Evolutionary conservation across 2,329 filamentous ascomycete species (phyloP).

Genomic region (Colletotrichum sp.): DNA sequence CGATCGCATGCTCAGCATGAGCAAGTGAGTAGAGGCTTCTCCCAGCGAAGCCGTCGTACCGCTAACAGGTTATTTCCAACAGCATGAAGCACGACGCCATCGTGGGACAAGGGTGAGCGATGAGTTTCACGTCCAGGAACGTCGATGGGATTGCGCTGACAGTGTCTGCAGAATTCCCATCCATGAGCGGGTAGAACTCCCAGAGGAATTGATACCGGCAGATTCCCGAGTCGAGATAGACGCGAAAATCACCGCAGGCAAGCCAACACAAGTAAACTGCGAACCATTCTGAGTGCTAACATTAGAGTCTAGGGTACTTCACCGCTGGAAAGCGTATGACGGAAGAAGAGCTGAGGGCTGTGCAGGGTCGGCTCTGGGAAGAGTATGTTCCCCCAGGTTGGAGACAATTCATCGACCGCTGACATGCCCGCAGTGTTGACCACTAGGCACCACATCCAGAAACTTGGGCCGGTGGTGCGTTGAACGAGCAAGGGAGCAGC

Average conservation of each 20-base stretch:
- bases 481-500: not conserved
- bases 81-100: constrained; percentile 94
- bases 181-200: constrained; percentile 87
- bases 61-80: constrained; percentile 19
- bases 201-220: constrained; percentile 90
- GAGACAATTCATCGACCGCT: not conserved
- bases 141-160: constrained; percentile 8
- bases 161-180: constrained; percentile 71
- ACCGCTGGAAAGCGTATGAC: constrained; percentile 91
- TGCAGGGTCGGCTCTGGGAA: constrained; percentile 92
- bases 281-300: not conserved
- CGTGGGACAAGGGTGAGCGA: constrained; percentile 75
- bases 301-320: constrained; percentile 64
- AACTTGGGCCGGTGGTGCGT: not conserved
- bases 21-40: constrained; percentile 68
- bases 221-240: constrained; percentile 99
- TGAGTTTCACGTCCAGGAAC: not conserved
- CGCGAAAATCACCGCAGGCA: constrained; percentile 95
- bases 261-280: constrained; percentile 34
- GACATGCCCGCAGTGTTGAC: constrained; percentile 37
- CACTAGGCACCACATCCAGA: not conserved
- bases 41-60: not conserved
- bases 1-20: constrained; percentile 98
- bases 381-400: constrained; percentile 53
- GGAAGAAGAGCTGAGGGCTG: constrained; percentile 81